Percentiles rank a stretch among this genome's conserved stretches.
Evolutionary conservation across 148 eudicot genomes (phyloP).

Genomic region (Hydrangea macrophylla): DNA sequence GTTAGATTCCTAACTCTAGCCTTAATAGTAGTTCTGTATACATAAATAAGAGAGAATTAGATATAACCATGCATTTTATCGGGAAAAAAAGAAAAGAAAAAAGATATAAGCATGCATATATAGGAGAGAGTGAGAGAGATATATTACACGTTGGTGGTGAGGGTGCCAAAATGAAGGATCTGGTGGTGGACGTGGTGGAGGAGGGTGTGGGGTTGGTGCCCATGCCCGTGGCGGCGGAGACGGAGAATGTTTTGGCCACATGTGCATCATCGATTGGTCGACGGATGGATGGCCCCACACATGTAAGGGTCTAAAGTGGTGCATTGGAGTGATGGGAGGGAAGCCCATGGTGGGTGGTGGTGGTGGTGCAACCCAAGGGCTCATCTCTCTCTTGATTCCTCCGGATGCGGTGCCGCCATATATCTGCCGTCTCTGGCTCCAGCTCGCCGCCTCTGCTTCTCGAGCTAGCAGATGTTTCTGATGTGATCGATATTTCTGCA

Average conservation of each 20-base stretch:
- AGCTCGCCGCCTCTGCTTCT: constrained; percentile 86
- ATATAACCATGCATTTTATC: not conserved
- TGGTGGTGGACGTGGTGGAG: constrained; percentile 27
- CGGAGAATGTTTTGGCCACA: constrained; percentile 64
- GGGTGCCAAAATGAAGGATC: constrained; percentile 56
- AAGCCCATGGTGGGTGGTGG: constrained; percentile 68
- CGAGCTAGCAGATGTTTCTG: constrained; percentile 78
- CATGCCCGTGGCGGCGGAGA: constrained; percentile 36
- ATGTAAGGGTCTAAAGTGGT: constrained; percentile 72
- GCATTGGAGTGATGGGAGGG: constrained; percentile 59
- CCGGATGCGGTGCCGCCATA: constrained; percentile 40
- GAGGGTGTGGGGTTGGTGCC: constrained; percentile 35
- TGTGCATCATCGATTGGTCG: constrained; percentile 51
- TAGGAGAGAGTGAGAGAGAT: not conserved
- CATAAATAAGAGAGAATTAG: not conserved
- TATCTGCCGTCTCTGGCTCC: constrained; percentile 79
- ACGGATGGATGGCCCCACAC: constrained; percentile 95
- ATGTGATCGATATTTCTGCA: constrained; percentile 90
- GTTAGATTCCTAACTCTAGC: too few relatives aligned
- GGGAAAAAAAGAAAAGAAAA: not conserved
- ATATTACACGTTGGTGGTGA: constrained; percentile 49
- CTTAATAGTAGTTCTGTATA: too few relatives aligned
- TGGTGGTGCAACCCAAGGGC: constrained; percentile 42
- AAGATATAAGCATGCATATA: not conserved
- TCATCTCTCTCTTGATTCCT: constrained; percentile 36